A percentile compares a stretch with the other conserved stretches of the same genome.
These are phyloP conservation scores for Fragilariopsis cylindrus DNA, from an alignment of 108 stramenopile genomes.

Conservation along the genomic window DNA sequence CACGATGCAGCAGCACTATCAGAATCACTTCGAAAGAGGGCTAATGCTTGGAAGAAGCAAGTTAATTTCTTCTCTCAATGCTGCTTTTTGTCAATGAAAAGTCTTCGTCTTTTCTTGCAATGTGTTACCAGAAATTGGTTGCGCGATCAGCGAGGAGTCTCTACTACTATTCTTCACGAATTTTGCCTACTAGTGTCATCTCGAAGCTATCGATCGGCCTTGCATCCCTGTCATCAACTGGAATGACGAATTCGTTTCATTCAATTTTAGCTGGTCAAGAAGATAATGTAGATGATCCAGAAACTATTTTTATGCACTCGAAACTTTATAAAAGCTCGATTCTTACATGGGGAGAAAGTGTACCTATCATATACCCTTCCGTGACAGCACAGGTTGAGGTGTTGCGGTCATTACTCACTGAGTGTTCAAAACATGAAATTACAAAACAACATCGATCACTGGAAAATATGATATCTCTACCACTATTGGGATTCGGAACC, in stretches of 20 bases:
- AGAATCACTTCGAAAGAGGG: conserved; percentile 46
- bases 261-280: conserved; percentile 18
- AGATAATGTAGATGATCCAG: conserved; percentile 16
- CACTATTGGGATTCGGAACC: conserved; percentile 29
- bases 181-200: conserved; percentile 31
- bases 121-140: conserved; percentile 30
- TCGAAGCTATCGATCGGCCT: conserved; percentile 36
- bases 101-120: conserved; percentile 57
- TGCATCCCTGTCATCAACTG: conserved; percentile 23
- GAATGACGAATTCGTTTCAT: conserved; percentile 5
- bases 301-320: conserved; percentile 46
- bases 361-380: conserved; percentile 58
- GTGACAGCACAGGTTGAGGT: conserved; percentile 45
- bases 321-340: conserved; percentile 55
- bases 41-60: conserved; percentile 55
- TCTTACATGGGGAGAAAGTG: conserved; percentile 62
- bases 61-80: conserved; percentile 62
- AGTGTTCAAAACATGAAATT: conserved; percentile 20
- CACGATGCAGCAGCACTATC: conserved; percentile 63
- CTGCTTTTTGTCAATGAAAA: conserved; percentile 37
- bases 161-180: conserved; percentile 21
- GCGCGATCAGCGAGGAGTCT: conserved; percentile 21
- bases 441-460: not conserved
- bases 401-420: conserved; percentile 30
- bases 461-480: conserved; percentile 19